A percentile compares a stretch with the other conserved stretches of the same genome.
Conservation (phyloP, 768 basidiomycete species). For the Phaffia tasmanica region DNA sequence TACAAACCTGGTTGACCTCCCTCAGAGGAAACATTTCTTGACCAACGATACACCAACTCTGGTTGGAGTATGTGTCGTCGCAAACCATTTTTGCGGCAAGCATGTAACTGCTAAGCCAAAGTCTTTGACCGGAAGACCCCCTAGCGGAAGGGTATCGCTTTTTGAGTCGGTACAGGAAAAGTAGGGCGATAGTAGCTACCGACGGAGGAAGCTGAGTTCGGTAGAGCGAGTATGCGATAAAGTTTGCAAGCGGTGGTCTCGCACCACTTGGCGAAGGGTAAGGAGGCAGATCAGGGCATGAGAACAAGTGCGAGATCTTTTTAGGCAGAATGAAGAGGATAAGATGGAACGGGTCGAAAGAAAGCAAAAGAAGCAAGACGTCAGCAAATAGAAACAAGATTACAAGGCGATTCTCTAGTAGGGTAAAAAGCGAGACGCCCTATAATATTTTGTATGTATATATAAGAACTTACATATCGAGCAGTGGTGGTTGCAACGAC, state of each 20-base stretch:
- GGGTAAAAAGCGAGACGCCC: not conserved
- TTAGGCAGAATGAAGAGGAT: not conserved
- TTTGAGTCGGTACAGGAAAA: constrained; percentile 73
- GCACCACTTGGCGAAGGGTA: constrained; percentile 26
- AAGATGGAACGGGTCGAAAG: not conserved
- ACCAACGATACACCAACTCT: constrained; percentile 81
- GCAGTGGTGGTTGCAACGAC: constrained; percentile 55
- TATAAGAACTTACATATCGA: constrained; percentile 45
- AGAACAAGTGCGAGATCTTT: constrained; percentile 65
- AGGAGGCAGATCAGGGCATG: constrained; percentile 72
- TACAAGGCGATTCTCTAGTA: not conserved
- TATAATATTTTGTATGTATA: not conserved
- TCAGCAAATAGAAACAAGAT: not conserved
- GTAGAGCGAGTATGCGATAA: constrained; percentile 27
- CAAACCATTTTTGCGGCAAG: constrained; percentile 53
- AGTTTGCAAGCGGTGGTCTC: constrained; percentile 28
- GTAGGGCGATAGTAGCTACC: constrained; percentile 57
- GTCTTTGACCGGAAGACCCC: constrained; percentile 75
- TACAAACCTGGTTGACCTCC: constrained; percentile 66
- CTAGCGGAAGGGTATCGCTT: constrained; percentile 82
- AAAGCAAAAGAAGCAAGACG: not conserved
- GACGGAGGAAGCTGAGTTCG: constrained; percentile 59
- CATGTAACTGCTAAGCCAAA: constrained; percentile 56
- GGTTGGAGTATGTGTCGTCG: constrained; percentile 89
- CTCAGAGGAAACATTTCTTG: constrained; percentile 73